Conservation (phyloP, 495 filamentous ascomycete genomes). For the Elaphomyces granulatus region DNA sequence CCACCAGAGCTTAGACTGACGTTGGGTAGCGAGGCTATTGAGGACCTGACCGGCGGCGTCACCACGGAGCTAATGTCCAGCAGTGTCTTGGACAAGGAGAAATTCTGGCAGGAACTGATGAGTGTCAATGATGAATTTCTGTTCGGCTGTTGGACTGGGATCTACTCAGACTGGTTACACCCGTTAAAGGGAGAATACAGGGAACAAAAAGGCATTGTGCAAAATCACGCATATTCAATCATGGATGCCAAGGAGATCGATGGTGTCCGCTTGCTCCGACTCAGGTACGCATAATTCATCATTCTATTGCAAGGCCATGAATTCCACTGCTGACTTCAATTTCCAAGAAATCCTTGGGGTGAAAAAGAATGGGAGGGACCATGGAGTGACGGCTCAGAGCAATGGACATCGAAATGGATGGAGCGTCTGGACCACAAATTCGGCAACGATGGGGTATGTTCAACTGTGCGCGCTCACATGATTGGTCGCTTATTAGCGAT, state of each 20-base stretch:
- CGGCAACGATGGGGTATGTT: conserved; percentile 71
- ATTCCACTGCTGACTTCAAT: conserved; percentile 7
- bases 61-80: conserved; percentile 65
- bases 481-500: too few species aligned
- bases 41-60: conserved; percentile 87
- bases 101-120: conserved; percentile 77
- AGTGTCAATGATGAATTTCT: conserved; percentile 79
- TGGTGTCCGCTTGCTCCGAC: conserved; percentile 54
- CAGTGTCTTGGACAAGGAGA: conserved; percentile 75
- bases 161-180: conserved; percentile 43
- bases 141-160: conserved; percentile 66
- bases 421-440: conserved; percentile 63
- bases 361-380: conserved; percentile 66
- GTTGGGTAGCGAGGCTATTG: conserved; percentile 57
- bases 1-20: conserved; percentile 2
- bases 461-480: too few species aligned
- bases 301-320: background rate
- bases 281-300: conserved; percentile 32
- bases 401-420: conserved; percentile 89
- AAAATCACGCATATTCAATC: conserved; percentile 81
- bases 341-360: conserved; percentile 69
- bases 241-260: conserved; percentile 68
- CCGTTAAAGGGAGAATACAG: conserved; percentile 21
- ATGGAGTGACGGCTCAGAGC: conserved; percentile 80
- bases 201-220: conserved; percentile 58